Evolutionary conservation across 78 protist species (phyloP).

Genomic region (Diacronema lutheri): DNA sequence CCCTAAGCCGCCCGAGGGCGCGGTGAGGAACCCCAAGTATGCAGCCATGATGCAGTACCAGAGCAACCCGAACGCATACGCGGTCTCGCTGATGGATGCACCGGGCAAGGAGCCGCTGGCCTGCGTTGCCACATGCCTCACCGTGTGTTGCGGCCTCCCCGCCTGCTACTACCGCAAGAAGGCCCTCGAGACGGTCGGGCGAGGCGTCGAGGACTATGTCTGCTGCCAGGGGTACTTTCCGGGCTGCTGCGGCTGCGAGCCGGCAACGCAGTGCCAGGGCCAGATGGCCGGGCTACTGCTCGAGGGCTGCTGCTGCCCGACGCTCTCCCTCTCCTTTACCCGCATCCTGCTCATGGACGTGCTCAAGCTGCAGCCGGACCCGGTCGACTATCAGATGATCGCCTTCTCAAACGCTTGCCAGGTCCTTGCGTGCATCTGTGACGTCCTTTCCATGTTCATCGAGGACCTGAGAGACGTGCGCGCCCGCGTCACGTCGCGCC

Average conservation of each 20-base stretch:
- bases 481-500: too few relatives aligned
- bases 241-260: neutral
- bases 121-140: too few relatives aligned
- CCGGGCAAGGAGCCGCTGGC: too few relatives aligned
- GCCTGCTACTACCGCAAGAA: too few relatives aligned
- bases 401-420: neutral
- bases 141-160: too few relatives aligned
- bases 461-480: too few relatives aligned
- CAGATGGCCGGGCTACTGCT: neutral
- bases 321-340: neutral
- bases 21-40: too few relatives aligned
- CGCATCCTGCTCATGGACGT: neutral
- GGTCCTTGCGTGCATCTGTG: neutral
- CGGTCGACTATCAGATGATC: neutral
- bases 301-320: constrained; percentile 11
- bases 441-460: neutral
- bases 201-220: neutral
- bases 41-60: too few relatives aligned
- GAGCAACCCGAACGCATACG: too few relatives aligned
- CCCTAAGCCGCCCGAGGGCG: too few relatives aligned
- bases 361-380: neutral
- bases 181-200: too few relatives aligned
- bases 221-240: neutral
- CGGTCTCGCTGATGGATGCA: too few relatives aligned
- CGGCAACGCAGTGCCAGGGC: neutral